Evolutionary conservation across 2,329 filamentous ascomycete genomes (phyloP).

Genomic region (Cladosporium cucumerinum): DNA sequence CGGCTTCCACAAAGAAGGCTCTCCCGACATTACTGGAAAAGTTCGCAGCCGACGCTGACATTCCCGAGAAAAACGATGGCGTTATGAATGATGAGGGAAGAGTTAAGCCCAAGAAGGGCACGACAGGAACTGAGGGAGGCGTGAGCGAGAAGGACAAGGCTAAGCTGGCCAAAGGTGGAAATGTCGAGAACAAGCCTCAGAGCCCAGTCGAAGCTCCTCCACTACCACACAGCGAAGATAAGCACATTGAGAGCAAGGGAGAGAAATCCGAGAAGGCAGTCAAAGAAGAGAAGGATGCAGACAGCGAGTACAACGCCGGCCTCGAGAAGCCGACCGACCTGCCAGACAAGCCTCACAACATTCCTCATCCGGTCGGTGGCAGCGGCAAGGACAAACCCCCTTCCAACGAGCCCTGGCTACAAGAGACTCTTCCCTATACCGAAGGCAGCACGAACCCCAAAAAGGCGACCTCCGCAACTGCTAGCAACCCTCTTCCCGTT

Average conservation of each 20-base stretch:
- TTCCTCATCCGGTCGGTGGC: slow-evolving; percentile 56
- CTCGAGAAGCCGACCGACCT: slow-evolving; percentile 57
- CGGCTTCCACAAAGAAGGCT: slow-evolving; percentile 32
- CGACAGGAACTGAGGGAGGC: slow-evolving; percentile 82
- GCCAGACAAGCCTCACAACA: slow-evolving; percentile 72
- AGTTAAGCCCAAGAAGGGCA: slow-evolving; percentile 73
- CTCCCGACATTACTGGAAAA: slow-evolving; percentile 33
- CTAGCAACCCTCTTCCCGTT: slow-evolving; percentile 23
- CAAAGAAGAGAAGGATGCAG: slow-evolving; percentile 39
- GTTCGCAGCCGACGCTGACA: slow-evolving; percentile 43
- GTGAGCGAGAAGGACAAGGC: slow-evolving; percentile 84
- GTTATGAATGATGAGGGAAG: slow-evolving; percentile 90
- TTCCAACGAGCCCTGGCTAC: slow-evolving; percentile 27
- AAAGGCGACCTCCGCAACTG: slow-evolving; percentile 29
- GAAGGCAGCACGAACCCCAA: slow-evolving; percentile 34
- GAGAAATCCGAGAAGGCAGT: slow-evolving; percentile 33
- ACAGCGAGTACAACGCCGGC: slow-evolving; percentile 28
- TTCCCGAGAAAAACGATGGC: slow-evolving; percentile 63
- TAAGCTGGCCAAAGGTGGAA: slow-evolving; percentile 62
- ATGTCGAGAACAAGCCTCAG: slow-evolving; percentile 70
- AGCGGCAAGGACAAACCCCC: slow-evolving; percentile 1
- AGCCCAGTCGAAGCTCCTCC: slow-evolving; percentile 82
- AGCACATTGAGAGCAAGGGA: slow-evolving; percentile 52
- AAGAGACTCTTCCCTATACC: slow-evolving; percentile 38
- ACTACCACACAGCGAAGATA: slow-evolving; percentile 74